A percentile compares a stretch with the other conserved stretches of the same genome.
Evolutionary conservation across 179 eudicot species (phyloP).

Genomic region (Silene coronaria): DNA sequence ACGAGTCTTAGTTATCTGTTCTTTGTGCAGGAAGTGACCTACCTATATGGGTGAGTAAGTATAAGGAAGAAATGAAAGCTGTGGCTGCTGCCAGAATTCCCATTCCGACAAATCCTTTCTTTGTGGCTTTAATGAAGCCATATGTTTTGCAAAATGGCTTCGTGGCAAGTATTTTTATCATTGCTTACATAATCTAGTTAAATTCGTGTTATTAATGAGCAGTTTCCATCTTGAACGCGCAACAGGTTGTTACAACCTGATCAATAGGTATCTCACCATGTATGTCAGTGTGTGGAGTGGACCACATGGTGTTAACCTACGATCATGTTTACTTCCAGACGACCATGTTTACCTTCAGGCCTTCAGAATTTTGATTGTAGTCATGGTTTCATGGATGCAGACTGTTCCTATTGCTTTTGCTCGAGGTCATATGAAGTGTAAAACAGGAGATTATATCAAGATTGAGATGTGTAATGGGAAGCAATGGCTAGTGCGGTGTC

Average conservation of each 20-base stretch:
- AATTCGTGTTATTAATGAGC: neutral
- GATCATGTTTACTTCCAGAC: too few species aligned
- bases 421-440: neutral
- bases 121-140: conserved; percentile 4
- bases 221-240: neutral
- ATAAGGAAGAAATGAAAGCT: neutral
- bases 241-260: neutral
- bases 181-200: neutral
- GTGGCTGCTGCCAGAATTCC: conserved; percentile 5
- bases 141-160: neutral
- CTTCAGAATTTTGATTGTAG: too few species aligned
- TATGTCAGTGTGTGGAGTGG: too few species aligned
- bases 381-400: conserved; percentile 5
- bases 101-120: conserved; percentile 26
- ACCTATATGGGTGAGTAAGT: conserved; percentile 4
- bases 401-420: conserved; percentile 14
- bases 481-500: conserved; percentile 7
- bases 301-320: too few species aligned
- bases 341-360: too few species aligned
- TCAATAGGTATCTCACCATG: too few species aligned
- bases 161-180: conserved; percentile 21
- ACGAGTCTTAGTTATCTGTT: neutral
- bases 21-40: neutral
- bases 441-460: neutral
- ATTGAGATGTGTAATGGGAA: conserved; percentile 11